phyloP scores from a whole-genome alignment of 2,329 filamentous ascomycete species.

The Cytospora piceae region DNA sequence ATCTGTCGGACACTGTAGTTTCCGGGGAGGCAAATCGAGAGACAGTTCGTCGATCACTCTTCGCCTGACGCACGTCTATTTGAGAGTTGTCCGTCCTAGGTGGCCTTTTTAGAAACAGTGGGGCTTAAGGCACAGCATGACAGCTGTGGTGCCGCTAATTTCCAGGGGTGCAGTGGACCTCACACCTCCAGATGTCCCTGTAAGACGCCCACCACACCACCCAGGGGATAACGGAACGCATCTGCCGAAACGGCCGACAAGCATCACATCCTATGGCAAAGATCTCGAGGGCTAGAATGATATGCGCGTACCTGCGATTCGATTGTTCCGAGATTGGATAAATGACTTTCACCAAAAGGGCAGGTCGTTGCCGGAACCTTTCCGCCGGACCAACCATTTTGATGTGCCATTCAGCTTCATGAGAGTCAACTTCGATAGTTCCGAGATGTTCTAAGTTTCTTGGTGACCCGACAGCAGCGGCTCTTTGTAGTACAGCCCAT shows the following conservation, averaged over 20 bases:
- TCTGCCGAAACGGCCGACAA: conserved; percentile 13
- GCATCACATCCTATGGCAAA: conserved; percentile 2
- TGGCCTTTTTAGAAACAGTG: conserved; percentile 11
- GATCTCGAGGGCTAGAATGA: conserved; percentile 12
- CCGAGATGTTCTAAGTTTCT: too few species aligned
- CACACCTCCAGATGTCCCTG: neutral
- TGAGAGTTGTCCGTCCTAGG: neutral
- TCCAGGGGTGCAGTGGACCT: conserved; percentile 1
- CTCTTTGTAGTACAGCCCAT: neutral
- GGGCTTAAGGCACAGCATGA: conserved; percentile 4
- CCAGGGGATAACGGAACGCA: conserved; percentile 12
- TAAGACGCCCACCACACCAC: conserved; percentile 5
- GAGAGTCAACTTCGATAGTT: too few species aligned
- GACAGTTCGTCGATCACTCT: neutral
- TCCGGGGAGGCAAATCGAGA: neutral
- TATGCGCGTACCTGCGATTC: conserved; percentile 24
- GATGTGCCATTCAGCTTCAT: too few species aligned
- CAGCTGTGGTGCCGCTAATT: conserved; percentile 6
- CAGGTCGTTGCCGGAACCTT: conserved; percentile 7
- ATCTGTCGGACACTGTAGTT: neutral
- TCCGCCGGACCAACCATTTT: neutral
- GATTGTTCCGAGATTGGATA: conserved; percentile 12
- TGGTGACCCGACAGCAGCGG: neutral
- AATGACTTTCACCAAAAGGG: conserved; percentile 3
- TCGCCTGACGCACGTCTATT: conserved; percentile 2